A percentile compares a stretch with the other conserved stretches of the same genome.
Conservation (phyloP, 805 yeast species). For the Phaffomyces antillensis region DNA sequence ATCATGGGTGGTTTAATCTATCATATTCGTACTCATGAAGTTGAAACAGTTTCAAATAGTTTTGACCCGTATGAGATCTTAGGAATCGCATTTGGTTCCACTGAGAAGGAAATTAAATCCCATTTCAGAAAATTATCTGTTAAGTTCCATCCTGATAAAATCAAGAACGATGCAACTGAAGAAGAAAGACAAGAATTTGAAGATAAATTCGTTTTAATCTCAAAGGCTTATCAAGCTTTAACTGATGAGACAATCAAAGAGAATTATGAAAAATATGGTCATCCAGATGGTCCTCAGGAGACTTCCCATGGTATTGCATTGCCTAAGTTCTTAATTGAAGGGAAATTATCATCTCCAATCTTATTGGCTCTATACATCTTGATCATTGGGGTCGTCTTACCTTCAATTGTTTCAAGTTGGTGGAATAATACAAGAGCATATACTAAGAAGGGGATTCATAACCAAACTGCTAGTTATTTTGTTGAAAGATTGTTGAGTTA, state of each 20-base stretch:
- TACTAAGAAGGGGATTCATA: constrained; percentile 78
- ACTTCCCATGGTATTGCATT: constrained; percentile 89
- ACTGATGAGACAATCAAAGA: constrained; percentile 84
- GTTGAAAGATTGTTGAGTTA: constrained; percentile 67
- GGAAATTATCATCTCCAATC: constrained; percentile 54
- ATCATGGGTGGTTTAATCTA: constrained; percentile 32
- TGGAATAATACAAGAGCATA: constrained; percentile 78
- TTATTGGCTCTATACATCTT: constrained; percentile 59
- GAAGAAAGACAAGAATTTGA: constrained; percentile 56
- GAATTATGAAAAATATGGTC: constrained; percentile 83
- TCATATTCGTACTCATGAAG: constrained; percentile 25
- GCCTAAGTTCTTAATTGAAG: constrained; percentile 86
- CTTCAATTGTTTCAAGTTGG: constrained; percentile 78
- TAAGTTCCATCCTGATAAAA: constrained; percentile 90
- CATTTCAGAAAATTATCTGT: constrained; percentile 83
- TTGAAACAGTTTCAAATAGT: constrained; percentile 36
- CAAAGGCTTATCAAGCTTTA: constrained; percentile 89
- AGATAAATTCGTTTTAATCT: constrained; percentile 69
- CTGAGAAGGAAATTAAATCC: constrained; percentile 71
- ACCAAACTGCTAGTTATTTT: constrained; percentile 74
- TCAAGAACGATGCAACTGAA: constrained; percentile 46
- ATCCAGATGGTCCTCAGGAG: constrained; percentile 97
- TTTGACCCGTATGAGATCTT: constrained; percentile 92
- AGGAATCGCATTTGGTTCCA: constrained; percentile 60
- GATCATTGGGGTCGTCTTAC: constrained; percentile 72